Percentiles rank a stretch among this genome's conserved stretches.
Conservation (phyloP, 164 flowering plant genomes). For the Echeveria elegans region DNA sequence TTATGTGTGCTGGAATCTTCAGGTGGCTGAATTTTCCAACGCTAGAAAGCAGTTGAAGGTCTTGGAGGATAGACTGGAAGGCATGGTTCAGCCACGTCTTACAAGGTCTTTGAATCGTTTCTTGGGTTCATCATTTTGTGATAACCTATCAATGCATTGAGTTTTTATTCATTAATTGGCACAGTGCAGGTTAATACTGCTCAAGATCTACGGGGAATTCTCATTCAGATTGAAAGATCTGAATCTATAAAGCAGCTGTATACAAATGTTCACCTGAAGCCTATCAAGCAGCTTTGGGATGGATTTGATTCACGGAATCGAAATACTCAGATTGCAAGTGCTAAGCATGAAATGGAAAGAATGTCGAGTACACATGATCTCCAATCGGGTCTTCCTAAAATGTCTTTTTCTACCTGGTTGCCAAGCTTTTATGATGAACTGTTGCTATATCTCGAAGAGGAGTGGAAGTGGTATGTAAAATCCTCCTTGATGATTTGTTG, state of each 20-base stretch:
- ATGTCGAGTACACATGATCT: constrained; percentile 30
- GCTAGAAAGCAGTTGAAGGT: constrained; percentile 96
- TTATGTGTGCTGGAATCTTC: constrained; percentile 9
- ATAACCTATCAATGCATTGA: not conserved
- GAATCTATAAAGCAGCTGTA: constrained; percentile 75
- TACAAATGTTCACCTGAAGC: constrained; percentile 79
- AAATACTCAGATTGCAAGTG: constrained; percentile 40
- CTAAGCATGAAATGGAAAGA: constrained; percentile 50
- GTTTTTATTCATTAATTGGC: not conserved
- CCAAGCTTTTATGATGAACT: constrained; percentile 92
- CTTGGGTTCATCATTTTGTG: constrained; percentile 1
- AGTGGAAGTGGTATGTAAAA: constrained; percentile 90
- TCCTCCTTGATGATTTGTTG: not conserved
- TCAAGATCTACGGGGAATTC: constrained; percentile 81
- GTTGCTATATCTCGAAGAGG: constrained; percentile 93
- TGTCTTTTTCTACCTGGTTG: constrained; percentile 79
- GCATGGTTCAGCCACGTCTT: constrained; percentile 94
- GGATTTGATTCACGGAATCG: constrained; percentile 63
- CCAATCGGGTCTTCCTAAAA: constrained; percentile 24
- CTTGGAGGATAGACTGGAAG: constrained; percentile 87
- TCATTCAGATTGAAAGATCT: constrained; percentile 84
- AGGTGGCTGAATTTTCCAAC: constrained; percentile 99
- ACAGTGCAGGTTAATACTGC: constrained; percentile 59
- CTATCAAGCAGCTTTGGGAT: constrained; percentile 81
- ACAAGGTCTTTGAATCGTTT: constrained; percentile 45